Percentiles rank a stretch among this genome's conserved stretches.
Conservation (phyloP, 2,329 filamentous ascomycete species). For the Graphiopsis chlorocephala region DNA sequence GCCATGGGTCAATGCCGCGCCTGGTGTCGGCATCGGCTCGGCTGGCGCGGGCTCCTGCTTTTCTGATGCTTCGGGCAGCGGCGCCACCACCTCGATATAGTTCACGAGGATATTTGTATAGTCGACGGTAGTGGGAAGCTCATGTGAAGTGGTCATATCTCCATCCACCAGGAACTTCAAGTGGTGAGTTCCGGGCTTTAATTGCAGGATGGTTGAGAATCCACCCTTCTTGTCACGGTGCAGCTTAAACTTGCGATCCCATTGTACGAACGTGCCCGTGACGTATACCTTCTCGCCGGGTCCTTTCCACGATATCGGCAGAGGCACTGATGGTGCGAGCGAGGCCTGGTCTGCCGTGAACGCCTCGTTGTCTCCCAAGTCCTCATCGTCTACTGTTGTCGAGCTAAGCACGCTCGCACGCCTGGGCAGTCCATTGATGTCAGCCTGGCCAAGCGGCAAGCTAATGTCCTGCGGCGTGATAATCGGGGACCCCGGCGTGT, state of each 20-base stretch:
- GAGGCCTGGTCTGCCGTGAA: conserved; percentile 57
- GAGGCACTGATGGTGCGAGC: conserved; percentile 75
- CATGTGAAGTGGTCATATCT: conserved; percentile 83
- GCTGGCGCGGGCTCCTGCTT: conserved; percentile 23
- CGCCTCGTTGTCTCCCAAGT: conserved; percentile 65
- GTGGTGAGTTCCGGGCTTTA: conserved; percentile 92
- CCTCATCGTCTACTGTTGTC: conserved; percentile 67
- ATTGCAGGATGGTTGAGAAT: conserved; percentile 73
- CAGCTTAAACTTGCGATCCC: conserved; percentile 90
- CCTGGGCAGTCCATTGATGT: conserved; percentile 50
- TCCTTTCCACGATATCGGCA: conserved; percentile 78
- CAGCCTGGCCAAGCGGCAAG: conserved; percentile 45
- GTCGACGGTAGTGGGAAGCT: conserved; percentile 90
- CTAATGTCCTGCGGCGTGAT: conserved; percentile 65
- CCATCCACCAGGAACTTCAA: conserved; percentile 94
- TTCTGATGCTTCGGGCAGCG: conserved; percentile 22
- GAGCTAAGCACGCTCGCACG: conserved; percentile 55
- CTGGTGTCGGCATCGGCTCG: conserved; percentile 32
- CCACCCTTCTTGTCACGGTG: conserved; percentile 57
- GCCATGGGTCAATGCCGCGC: conserved; percentile 26
- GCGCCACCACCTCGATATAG: conserved; percentile 76
- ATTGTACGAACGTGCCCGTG: conserved; percentile 94
- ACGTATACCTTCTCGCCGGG: conserved; percentile 86
- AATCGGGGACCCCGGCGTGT: conserved; percentile 87
- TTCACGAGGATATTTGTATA: conserved; percentile 98